Evolutionary conservation across 2,329 filamentous ascomycete genomes (phyloP).

Genomic region (Aspergillus tanneri): DNA sequence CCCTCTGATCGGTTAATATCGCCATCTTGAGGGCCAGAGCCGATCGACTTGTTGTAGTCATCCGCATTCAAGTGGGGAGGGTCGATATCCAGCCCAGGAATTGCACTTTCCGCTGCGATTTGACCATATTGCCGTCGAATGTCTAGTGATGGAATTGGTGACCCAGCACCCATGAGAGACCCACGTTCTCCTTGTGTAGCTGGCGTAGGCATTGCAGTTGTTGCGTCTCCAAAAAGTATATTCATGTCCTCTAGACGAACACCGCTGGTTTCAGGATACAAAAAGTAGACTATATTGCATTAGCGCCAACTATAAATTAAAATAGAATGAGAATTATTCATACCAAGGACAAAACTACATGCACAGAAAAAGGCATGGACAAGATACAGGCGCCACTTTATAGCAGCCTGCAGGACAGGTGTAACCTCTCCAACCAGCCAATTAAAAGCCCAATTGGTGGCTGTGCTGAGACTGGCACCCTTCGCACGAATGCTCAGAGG

Average conservation of each 20-base stretch:
- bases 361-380: constrained; percentile 97
- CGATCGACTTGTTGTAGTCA: constrained; percentile 51
- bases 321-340: constrained; percentile 41
- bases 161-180: constrained; percentile 74
- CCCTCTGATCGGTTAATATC: constrained; percentile 50
- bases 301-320: constrained; percentile 16
- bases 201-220: constrained; percentile 77
- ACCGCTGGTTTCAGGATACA: constrained; percentile 95
- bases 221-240: constrained; percentile 87
- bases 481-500: constrained; percentile 95
- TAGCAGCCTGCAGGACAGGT: constrained; percentile 85
- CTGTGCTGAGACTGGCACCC: constrained; percentile 92
- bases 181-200: constrained; percentile 74
- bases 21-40: constrained; percentile 33
- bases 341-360: constrained; percentile 92
- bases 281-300: constrained; percentile 73
- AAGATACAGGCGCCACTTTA: constrained; percentile 91
- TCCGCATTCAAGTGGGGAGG: constrained; percentile 63
- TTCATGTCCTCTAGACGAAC: constrained; percentile 97
- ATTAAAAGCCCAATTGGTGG: constrained; percentile 97
- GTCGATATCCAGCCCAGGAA: constrained; percentile 79
- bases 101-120: constrained; percentile 63
- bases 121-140: constrained; percentile 53
- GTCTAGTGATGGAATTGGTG: constrained; percentile 76
- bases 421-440: constrained; percentile 96